Conservation (phyloP, 306 rosid species). For the Spatholobus suberectus region DNA sequence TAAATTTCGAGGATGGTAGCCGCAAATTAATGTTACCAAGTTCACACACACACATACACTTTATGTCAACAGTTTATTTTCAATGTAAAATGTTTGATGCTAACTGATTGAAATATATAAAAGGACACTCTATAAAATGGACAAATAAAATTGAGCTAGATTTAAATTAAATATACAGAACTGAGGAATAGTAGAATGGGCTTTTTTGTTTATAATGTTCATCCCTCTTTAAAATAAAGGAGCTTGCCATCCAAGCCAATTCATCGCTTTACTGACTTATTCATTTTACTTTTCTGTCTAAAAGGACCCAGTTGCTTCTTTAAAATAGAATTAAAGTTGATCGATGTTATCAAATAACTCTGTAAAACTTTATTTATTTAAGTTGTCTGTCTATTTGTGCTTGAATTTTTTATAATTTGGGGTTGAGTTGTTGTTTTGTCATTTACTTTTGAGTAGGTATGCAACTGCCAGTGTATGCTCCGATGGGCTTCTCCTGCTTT, state of each 20-base stretch:
- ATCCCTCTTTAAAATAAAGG: neutral
- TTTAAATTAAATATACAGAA: constrained; percentile 17
- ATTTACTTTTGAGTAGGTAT: too few relatives aligned
- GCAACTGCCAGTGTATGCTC: too few relatives aligned
- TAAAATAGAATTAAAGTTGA: neutral
- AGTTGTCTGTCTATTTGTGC: too few relatives aligned
- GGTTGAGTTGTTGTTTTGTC: too few relatives aligned
- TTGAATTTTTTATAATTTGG: too few relatives aligned
- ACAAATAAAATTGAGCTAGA: neutral
- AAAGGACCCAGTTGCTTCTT: constrained; percentile 1
- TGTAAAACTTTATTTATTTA: too few relatives aligned
- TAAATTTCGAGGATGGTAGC: neutral
- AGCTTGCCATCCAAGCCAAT: constrained; percentile 25
- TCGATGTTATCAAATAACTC: constrained; percentile 20
- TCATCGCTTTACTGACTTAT: constrained; percentile 35
- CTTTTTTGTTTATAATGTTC: neutral
- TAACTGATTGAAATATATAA: neutral
- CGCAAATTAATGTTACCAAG: neutral
- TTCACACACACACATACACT: too few relatives aligned
- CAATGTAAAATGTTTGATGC: neutral
- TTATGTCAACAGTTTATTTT: too few relatives aligned
- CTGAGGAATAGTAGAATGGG: constrained; percentile 5
- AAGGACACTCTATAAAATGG: neutral
- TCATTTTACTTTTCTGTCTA: neutral
- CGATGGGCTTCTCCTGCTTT: too few relatives aligned